Conservation (phyloP, 2,329 filamentous ascomycete species). For the Geosmithia morbida region DNA sequence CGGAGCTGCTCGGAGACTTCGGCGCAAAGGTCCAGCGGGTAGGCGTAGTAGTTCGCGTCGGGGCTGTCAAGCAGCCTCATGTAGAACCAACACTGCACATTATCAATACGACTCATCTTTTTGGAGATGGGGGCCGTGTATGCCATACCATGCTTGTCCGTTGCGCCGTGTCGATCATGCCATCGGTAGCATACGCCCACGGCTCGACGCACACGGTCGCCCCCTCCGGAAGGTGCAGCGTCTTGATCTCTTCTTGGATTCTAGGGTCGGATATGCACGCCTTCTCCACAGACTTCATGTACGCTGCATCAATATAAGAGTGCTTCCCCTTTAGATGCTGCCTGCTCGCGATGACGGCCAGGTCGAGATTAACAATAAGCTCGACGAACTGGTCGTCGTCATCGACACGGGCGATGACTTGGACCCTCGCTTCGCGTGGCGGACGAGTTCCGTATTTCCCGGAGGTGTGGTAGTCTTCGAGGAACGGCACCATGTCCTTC, state of each 20-base stretch:
- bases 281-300: conserved; percentile 31
- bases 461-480: conserved; percentile 23
- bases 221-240: conserved; percentile 26
- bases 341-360: conserved; percentile 7
- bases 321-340: conserved; percentile 24
- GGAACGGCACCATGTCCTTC: conserved; percentile 25
- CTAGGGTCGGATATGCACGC: conserved; percentile 26
- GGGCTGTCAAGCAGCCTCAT: conserved; percentile 16
- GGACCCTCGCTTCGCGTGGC: conserved; percentile 18
- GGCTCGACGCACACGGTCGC: conserved; percentile 33
- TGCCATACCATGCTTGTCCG: conserved; percentile 31
- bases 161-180: conserved; percentile 32
- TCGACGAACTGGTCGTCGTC: conserved; percentile 10
- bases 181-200: conserved; percentile 41
- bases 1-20: conserved; percentile 30
- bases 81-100: conserved; percentile 11
- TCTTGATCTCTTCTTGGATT: conserved; percentile 26
- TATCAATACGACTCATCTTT: neutral
- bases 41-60: conserved; percentile 41
- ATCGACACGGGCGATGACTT: conserved; percentile 14
- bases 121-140: neutral
- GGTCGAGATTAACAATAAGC: conserved; percentile 14
- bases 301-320: conserved; percentile 29
- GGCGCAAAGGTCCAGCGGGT: conserved; percentile 34
- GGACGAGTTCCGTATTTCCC: conserved; percentile 10